These are phyloP conservation scores for Begonia peltatifolia DNA, from an alignment of 306 rosid genomes.

Conservation along the genomic window DNA sequence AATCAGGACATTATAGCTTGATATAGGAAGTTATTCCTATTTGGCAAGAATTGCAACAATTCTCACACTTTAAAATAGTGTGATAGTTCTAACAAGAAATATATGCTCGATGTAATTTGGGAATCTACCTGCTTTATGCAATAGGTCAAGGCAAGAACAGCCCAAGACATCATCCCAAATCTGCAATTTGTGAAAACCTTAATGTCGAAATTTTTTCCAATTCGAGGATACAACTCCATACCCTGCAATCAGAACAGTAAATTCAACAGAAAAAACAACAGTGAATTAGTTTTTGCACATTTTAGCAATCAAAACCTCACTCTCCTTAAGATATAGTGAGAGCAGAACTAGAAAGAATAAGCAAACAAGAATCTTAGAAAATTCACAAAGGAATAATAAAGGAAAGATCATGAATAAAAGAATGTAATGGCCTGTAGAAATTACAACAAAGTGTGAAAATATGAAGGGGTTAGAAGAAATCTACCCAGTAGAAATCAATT, in stretches of 20 bases:
- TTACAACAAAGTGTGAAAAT: slow-evolving; percentile 2
- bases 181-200: slow-evolving; percentile 97
- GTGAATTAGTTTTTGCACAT: not conserved
- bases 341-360: not conserved
- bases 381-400: not conserved
- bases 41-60: no score
- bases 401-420: no score
- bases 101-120: not conserved
- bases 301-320: not conserved
- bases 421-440: no score
- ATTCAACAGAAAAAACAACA: no score
- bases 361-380: not conserved
- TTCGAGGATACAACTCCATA: slow-evolving; percentile 97
- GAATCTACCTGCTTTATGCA: slow-evolving; percentile 90
- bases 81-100: no score
- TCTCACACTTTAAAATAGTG: no score
- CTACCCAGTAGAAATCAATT: slow-evolving; percentile 96
- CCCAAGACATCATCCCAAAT: slow-evolving; percentile 99
- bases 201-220: slow-evolving; percentile 78
- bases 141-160: slow-evolving; percentile 91
- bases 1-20: no score
- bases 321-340: not conserved
- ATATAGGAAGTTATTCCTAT: no score
- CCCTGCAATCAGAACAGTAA: slow-evolving; percentile 45
- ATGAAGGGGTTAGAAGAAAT: slow-evolving; percentile 9